phyloP scores from a whole-genome alignment of 2,329 filamentous ascomycete species.

The Epichloe typhina region DNA sequence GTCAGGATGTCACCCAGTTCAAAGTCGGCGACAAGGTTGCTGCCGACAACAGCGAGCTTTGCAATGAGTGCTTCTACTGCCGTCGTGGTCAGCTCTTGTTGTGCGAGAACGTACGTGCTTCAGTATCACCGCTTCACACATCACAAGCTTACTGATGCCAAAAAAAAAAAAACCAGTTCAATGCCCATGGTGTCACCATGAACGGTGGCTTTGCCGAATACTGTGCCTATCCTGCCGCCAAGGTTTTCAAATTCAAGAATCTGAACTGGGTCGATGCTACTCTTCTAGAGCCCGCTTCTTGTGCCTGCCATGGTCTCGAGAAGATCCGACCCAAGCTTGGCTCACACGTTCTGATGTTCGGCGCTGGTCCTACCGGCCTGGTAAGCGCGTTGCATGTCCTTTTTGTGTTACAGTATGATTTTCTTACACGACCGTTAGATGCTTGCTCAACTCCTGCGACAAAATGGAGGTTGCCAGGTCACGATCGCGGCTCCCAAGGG shows the following conservation, averaged over 20 bases:
- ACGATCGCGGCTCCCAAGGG: constrained; percentile 56
- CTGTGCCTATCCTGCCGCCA: constrained; percentile 36
- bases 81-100: constrained; percentile 52
- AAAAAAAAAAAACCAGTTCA: constrained; percentile 28
- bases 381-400: constrained; percentile 17
- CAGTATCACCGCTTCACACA: background rate
- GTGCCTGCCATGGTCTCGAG: constrained; percentile 57
- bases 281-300: constrained; percentile 56
- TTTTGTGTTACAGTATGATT: no score
- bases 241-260: constrained; percentile 53
- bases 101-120: constrained; percentile 42
- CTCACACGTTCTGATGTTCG: constrained; percentile 52
- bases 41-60: constrained; percentile 53
- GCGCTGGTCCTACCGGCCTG: constrained; percentile 53
- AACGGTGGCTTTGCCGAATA: constrained; percentile 64
- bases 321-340: constrained; percentile 54
- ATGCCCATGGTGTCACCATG: constrained; percentile 53
- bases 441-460: constrained; percentile 47
- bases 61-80: constrained; percentile 62
- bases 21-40: constrained; percentile 50
- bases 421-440: constrained; percentile 18
- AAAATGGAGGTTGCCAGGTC: constrained; percentile 56
- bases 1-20: constrained; percentile 43
- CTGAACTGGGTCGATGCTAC: constrained; percentile 56
- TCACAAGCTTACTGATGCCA: background rate